Base-by-base conservation (phyloP, 2,329 filamentous ascomycete genomes). In the Byssoonygena ceratinophila region DNA sequence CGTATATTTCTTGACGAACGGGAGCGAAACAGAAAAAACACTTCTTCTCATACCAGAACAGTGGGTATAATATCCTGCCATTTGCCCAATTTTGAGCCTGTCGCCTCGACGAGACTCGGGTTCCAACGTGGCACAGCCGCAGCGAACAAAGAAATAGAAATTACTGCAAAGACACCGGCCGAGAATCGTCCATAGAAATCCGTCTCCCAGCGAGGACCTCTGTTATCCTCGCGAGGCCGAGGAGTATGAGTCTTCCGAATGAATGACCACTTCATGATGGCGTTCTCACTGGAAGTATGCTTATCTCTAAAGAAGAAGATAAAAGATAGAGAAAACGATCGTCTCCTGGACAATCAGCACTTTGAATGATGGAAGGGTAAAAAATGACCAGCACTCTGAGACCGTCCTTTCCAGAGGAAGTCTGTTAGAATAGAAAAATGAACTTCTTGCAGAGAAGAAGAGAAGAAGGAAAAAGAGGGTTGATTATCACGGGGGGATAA, bases 11-110 rank as follows among this genome's bases (percentile, higher is more conserved):
- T n/a, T n/a, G n/a, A n/a, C n/a, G n/a, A 44, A 44, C 3, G 25
- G 25, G 4, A 14, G n/a, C 14, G 16, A 11, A 29, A n/a, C 9
- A 27, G 22, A 47, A 16, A 25, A 3, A 20, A 20, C 11, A 32
- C 14, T 12, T 20, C 27, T 45, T 25, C 31, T 44, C 54, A 32
- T 55, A 67, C 60, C 32, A 63, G 60, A 5, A 58, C 58, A 47
- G 66, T 58, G 4, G 62, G 57, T 44, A 66, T 54, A 27, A 59
- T 60, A 54, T 67, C 64, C 37, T 65, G 64, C 64, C 63, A 66
- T 52, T 61, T 63, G 5, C 61, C 61, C 37, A 56, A 53, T 36
- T 49, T 54, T 2, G 60, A 58, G 3, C 62, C 61, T 12, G 54
- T 54, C 14, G 53, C 58, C 53, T 64, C 63, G 39, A 60, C 59